phyloP scores from a whole-genome alignment of 2,329 filamentous ascomycete genomes.

The Fusarium oligoseptatum region DNA sequence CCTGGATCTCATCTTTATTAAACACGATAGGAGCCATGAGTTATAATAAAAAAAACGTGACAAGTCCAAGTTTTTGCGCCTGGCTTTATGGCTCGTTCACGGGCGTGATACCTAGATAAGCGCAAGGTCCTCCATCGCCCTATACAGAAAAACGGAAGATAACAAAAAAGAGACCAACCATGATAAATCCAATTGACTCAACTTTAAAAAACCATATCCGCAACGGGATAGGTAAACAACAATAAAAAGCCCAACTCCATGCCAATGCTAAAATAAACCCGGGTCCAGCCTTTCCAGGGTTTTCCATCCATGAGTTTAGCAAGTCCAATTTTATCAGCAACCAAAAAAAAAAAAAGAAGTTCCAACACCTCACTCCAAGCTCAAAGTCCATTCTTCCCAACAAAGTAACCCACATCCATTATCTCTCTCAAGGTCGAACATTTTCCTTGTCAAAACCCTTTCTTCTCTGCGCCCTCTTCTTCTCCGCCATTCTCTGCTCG shows the following conservation, averaged over 20 bases:
- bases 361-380: conserved; percentile 37
- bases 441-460: conserved; percentile 65
- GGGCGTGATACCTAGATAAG: conserved; percentile 36
- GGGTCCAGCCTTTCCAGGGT: conserved; percentile 5
- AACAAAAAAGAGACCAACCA: conserved; percentile 23
- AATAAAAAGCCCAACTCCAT: conserved; percentile 40
- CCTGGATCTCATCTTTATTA: conserved; percentile 51
- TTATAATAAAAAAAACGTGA: conserved; percentile 6
- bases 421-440: conserved; percentile 53
- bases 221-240: not conserved
- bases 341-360: conserved; percentile 1
- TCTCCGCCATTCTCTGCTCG: conserved; percentile 66
- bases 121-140: conserved; percentile 9
- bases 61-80: conserved; percentile 14
- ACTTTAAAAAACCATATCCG: conserved; percentile 14
- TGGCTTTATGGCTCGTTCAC: conserved; percentile 15
- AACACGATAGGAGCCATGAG: conserved; percentile 44
- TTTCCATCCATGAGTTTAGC: not conserved
- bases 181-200: conserved; percentile 36
- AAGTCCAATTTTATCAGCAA: conserved; percentile 26
- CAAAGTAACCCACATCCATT: conserved; percentile 11
- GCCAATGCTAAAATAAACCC: conserved; percentile 36
- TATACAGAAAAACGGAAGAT: conserved; percentile 30
- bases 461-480: conserved; percentile 54
- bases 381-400: conserved; percentile 18